A percentile compares a stretch with the other conserved stretches of the same genome.
These are phyloP conservation scores for Pezicula rhizophila DNA, from an alignment of 2,329 filamentous ascomycete genomes.

Conservation along the genomic window DNA sequence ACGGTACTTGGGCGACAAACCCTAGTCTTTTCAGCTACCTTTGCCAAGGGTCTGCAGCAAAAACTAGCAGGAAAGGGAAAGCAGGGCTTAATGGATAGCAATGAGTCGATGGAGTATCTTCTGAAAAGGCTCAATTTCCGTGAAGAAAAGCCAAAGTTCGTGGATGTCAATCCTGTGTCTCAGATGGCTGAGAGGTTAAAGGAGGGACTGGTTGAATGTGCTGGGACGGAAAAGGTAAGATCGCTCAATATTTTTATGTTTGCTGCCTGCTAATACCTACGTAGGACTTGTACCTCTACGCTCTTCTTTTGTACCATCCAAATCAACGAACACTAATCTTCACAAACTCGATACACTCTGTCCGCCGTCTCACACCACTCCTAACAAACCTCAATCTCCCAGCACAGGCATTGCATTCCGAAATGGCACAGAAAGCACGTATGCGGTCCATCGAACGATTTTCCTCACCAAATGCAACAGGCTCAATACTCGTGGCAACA, in stretches of 20 bases:
- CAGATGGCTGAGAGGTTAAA: slow-evolving; percentile 84
- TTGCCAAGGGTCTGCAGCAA: slow-evolving; percentile 84
- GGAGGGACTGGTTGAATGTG: slow-evolving; percentile 88
- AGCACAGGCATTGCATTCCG: slow-evolving; percentile 76
- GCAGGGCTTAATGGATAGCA: slow-evolving; percentile 59
- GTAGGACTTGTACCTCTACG: slow-evolving; percentile 86
- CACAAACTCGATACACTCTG: slow-evolving; percentile 91
- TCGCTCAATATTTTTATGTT: neutral
- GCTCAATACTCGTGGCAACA: slow-evolving; percentile 77
- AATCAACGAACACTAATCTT: slow-evolving; percentile 81
- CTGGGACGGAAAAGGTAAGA: slow-evolving; percentile 80
- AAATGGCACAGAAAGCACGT: slow-evolving; percentile 93
- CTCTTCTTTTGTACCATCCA: slow-evolving; percentile 76
- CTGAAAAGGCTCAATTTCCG: slow-evolving; percentile 85
- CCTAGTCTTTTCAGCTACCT: slow-evolving; percentile 93
- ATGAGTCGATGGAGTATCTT: slow-evolving; percentile 87
- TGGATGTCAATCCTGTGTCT: slow-evolving; percentile 83
- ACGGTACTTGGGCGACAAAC: slow-evolving; percentile 62
- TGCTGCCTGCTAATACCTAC: slow-evolving; percentile 13
- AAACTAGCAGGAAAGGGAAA: slow-evolving; percentile 72
- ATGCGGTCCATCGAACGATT: slow-evolving; percentile 91
- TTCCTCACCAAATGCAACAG: slow-evolving; percentile 50
- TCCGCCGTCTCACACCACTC: slow-evolving; percentile 78
- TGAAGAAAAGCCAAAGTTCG: slow-evolving; percentile 77
- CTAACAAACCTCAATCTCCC: slow-evolving; percentile 76